Conservation (phyloP, 2,329 filamentous ascomycete genomes). For the Sclerotinia subarctica region DNA sequence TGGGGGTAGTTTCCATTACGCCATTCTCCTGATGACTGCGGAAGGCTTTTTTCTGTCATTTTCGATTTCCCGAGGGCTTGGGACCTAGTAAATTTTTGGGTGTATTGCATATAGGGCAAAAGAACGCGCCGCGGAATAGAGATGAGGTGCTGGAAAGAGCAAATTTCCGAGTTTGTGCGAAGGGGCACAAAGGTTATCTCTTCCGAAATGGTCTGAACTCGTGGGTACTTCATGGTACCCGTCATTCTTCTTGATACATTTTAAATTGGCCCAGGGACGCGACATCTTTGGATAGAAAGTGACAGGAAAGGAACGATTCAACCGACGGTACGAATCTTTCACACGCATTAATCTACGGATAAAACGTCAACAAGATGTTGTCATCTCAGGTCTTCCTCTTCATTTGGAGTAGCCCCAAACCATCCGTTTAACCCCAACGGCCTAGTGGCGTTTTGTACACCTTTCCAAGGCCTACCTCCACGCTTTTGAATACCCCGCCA, state of each 20-base stretch:
- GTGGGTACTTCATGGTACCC: constrained; percentile 4
- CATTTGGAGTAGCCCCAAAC: not conserved
- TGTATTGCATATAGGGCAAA: not conserved
- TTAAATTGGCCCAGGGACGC: not conserved
- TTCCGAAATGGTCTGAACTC: not conserved
- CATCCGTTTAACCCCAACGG: not conserved
- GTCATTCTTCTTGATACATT: not conserved
- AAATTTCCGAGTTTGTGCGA: not conserved
- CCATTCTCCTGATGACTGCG: not conserved
- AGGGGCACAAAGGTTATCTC: not conserved
- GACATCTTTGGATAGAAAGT: not conserved
- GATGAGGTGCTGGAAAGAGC: not conserved
- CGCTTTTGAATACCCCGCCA: not conserved
- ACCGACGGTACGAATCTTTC: not conserved
- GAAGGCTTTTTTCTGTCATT: not conserved
- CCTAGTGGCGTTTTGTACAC: not conserved
- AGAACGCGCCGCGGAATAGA: not conserved
- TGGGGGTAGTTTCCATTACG: not conserved
- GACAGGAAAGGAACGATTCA: not conserved
- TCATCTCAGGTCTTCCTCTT: not conserved
- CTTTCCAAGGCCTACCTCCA: constrained; percentile 8
- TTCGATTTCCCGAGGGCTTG: not conserved
- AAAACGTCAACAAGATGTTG: not conserved
- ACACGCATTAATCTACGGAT: not conserved
- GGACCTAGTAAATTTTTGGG: not conserved